phyloP scores from a whole-genome alignment of 257 asterid genomes.

The Buddleja alternifolia region DNA sequence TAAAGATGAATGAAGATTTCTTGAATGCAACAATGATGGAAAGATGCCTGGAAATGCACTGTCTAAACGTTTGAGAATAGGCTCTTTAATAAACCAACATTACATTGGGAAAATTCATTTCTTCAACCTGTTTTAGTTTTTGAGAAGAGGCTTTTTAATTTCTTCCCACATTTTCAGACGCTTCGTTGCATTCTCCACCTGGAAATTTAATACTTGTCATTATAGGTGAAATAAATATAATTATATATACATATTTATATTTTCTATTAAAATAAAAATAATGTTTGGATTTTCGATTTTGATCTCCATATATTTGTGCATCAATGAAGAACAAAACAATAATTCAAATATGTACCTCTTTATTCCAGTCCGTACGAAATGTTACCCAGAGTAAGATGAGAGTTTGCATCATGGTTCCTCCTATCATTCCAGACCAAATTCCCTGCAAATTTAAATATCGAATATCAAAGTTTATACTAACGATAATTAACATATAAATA shows the following conservation, averaged over 20 bases:
- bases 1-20: not conserved
- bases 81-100: no score
- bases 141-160: slow-evolving; percentile 47
- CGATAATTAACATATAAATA: no score
- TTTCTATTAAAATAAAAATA: no score
- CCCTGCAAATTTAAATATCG: slow-evolving; percentile 44
- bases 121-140: slow-evolving; percentile 19
- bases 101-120: not conserved
- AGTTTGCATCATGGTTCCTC: slow-evolving; percentile 87
- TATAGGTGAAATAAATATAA: no score
- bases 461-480: no score
- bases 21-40: no score
- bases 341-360: slow-evolving; percentile 50
- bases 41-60: no score
- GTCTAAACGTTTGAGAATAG: no score
- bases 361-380: slow-evolving; percentile 69
- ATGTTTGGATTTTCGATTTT: no score
- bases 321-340: no score
- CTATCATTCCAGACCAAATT: slow-evolving; percentile 89
- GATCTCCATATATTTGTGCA: no score
- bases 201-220: slow-evolving; percentile 13
- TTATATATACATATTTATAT: no score
- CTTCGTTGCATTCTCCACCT: slow-evolving; percentile 73
- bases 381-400: slow-evolving; percentile 76
- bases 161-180: slow-evolving; percentile 71